Percentiles rank a stretch among this genome's conserved stretches.
These are phyloP conservation scores for Sphaerobolus stellatus DNA, from an alignment of 1,284 basidiomycete species.

Conservation along the genomic window DNA sequence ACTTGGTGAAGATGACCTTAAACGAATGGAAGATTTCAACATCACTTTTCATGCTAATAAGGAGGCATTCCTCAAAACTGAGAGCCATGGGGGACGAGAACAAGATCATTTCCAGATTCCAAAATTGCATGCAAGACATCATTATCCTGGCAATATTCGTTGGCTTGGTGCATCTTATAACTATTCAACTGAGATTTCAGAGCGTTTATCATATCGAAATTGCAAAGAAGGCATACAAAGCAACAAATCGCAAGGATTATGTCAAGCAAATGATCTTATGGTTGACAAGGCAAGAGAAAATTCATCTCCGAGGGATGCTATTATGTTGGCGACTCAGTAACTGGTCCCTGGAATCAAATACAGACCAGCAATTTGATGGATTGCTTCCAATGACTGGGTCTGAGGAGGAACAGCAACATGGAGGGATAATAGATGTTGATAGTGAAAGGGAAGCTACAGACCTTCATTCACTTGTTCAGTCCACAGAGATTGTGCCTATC, in stretches of 20 bases:
- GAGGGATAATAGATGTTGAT: neutral
- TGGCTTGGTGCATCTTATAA: slow-evolving; percentile 30
- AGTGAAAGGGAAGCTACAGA: neutral
- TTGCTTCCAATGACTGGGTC: neutral
- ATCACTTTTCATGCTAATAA: neutral
- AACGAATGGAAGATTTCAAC: neutral
- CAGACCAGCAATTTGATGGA: neutral
- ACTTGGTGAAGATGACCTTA: neutral
- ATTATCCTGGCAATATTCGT: slow-evolving; percentile 18
- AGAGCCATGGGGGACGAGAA: neutral
- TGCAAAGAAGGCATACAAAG: no score
- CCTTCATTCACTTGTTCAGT: neutral
- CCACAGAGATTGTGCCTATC: neutral
- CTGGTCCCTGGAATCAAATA: neutral
- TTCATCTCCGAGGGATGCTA: neutral
- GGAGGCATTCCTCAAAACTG: neutral
- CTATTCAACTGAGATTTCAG: slow-evolving; percentile 31
- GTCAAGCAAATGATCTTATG: slow-evolving; percentile 35
- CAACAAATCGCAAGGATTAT: slow-evolving; percentile 25
- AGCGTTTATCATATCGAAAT: no score
- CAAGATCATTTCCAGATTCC: slow-evolving; percentile 37
- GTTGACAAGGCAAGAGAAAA: slow-evolving; percentile 29
- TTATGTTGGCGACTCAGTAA: neutral
- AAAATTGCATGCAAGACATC: slow-evolving; percentile 17
- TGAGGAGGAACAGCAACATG: no score